Base-by-base conservation (phyloP, 768 basidiomycete genomes). In the Leccinum imitatum region DNA sequence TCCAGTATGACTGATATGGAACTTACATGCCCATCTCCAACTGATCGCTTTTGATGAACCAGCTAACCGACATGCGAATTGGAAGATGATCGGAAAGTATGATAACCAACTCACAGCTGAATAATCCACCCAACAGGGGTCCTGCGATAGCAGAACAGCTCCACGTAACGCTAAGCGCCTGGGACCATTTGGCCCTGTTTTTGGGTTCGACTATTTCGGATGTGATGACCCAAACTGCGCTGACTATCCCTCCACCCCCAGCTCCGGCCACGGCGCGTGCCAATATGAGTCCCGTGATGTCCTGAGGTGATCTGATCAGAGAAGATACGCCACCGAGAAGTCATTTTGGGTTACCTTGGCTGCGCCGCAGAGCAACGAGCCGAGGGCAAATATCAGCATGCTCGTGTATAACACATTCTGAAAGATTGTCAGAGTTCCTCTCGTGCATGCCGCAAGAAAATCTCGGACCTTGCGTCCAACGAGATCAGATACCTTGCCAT, bases 1-100 rank as follows among this genome's bases (percentile, higher is more conserved):
- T 56, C 62, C 61, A 61, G 19, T 33, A 63, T 46, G 11, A 59
- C 13, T 21, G 21, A 21, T 60, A 17, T 27, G 33, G 39, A 19
- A 80, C 91, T 77, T 75, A 93, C 91, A 94, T 55, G 85, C 89
- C 87, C 89, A 93, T 81, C 92, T 80, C 91, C 91, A 94, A 67
- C 78, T 85, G 56, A 88, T 65, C 35, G 54, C 50, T 30, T 54
- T 58, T 31, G 67, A 66, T 25, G 67, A 61, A 57, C 71, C 71
- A 57, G 74, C 70, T 76, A 54, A 68, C 31, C 63, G 68, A 66
- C 57, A 69, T 55, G 60, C 7, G 65, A 50, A 59, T 65, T 53
- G 65, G 62, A 55, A 64, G 53, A 61, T 52, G 64, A 57, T 54
- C 41, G 50, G 53, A 65, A 39, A 41, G 57, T 52, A 54, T 53